Conservation (phyloP, 352 stramenopile genomes). For the Phytopythium helicoides region DNA sequence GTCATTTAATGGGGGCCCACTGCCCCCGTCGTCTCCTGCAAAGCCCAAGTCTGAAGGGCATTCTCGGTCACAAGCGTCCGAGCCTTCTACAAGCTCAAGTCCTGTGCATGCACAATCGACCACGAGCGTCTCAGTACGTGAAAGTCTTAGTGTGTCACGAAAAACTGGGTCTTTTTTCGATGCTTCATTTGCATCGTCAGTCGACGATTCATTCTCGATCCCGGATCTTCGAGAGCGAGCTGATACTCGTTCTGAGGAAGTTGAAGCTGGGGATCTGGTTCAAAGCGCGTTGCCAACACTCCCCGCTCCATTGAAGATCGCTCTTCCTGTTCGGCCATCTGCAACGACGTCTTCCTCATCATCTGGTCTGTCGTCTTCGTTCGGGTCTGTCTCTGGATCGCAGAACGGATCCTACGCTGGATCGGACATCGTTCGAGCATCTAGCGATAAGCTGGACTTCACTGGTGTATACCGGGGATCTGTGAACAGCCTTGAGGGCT, state of each 20-base stretch:
- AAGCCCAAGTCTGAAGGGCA: too few species aligned
- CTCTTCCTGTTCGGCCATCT: conserved; percentile 6
- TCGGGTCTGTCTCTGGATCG: conserved; percentile 14
- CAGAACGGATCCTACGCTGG: not conserved
- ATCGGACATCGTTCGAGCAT: conserved; percentile 7
- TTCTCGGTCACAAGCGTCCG: not conserved
- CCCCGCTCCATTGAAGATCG: conserved; percentile 22
- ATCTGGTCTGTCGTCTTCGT: conserved; percentile 15
- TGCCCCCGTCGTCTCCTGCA: not conserved
- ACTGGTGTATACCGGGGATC: conserved; percentile 49
- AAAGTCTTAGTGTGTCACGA: too few species aligned
- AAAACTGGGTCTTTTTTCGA: conserved; percentile 2
- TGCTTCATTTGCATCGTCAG: conserved; percentile 2
- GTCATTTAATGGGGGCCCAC: conserved; percentile 18
- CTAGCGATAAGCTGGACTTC: conserved; percentile 43
- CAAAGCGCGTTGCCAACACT: conserved; percentile 13
- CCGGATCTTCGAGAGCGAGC: not conserved
- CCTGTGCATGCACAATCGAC: not conserved
- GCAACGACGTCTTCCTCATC: conserved; percentile 16
- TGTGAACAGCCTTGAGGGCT: conserved; percentile 19
- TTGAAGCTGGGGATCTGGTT: conserved; percentile 22
- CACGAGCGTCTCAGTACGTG: not conserved
- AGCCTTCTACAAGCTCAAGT: not conserved
- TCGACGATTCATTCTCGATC: not conserved
- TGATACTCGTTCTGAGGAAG: conserved; percentile 24